A percentile compares a stretch with the other conserved stretches of the same genome.
Evolutionary conservation across 2,329 filamentous ascomycete genomes (phyloP).

Genomic region (Trichoderma harzianum): DNA sequence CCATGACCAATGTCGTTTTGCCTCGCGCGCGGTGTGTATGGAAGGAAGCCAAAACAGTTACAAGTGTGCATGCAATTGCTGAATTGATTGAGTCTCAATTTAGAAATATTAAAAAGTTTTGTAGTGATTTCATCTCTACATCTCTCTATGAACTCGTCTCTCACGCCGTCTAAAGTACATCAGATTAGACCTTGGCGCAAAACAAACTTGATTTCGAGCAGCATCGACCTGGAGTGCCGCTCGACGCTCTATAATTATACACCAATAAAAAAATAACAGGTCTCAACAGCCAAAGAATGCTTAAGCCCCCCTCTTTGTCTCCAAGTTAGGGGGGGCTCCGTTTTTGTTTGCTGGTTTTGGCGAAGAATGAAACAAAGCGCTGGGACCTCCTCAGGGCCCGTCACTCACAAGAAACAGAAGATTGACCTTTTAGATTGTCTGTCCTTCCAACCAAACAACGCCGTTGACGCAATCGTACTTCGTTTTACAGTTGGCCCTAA

Average conservation of each 20-base stretch:
- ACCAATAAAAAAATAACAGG: conserved; percentile 26
- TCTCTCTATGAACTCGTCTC: conserved; percentile 33
- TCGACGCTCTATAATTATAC: conserved; percentile 38
- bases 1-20: background rate
- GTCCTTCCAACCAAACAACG: conserved; percentile 28
- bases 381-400: conserved; percentile 24
- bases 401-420: conserved; percentile 22
- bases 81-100: background rate
- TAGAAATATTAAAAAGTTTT: conserved; percentile 18
- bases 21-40: background rate
- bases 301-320: conserved; percentile 23
- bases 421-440: conserved; percentile 31
- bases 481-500: background rate
- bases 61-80: too few relatives aligned
- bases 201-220: conserved; percentile 31
- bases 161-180: conserved; percentile 42
- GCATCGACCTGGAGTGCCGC: conserved; percentile 36
- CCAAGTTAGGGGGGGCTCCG: conserved; percentile 26
- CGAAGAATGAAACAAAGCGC: conserved; percentile 27
- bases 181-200: conserved; percentile 39
- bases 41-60: background rate
- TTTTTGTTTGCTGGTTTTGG: conserved; percentile 20
- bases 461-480: conserved; percentile 19
- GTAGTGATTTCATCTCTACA: conserved; percentile 37
- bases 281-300: conserved; percentile 30